Evolutionary conservation across 108 stramenopile species (phyloP).

Genomic region (Cyclotella kingstonii): DNA sequence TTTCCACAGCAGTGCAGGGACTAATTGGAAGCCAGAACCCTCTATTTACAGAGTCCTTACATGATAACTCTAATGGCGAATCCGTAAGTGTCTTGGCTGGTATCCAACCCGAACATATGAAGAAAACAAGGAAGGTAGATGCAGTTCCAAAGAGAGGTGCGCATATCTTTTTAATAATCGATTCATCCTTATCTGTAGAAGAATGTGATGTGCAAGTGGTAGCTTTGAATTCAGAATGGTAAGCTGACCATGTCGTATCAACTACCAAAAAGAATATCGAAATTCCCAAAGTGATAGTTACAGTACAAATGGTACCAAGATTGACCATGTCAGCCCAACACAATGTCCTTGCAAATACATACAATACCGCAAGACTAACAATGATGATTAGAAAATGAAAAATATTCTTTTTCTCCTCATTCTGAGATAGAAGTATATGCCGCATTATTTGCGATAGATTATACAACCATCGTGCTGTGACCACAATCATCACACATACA

Average conservation of each 20-base stretch:
- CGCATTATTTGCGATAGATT: constrained; percentile 27
- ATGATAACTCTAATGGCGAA: constrained; percentile 6
- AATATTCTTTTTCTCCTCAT: constrained; percentile 24
- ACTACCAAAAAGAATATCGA: constrained; percentile 32
- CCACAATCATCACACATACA: constrained; percentile 15
- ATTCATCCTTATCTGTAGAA: constrained; percentile 8
- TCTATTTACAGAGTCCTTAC: constrained; percentile 25
- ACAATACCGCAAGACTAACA: constrained; percentile 3
- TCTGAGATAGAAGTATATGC: constrained; percentile 34
- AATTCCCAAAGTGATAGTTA: constrained; percentile 29
- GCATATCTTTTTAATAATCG: constrained; percentile 23
- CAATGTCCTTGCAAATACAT: constrained; percentile 13
- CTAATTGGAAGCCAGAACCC: constrained; percentile 45
- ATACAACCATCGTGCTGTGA: constrained; percentile 16
- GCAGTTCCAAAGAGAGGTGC: constrained; percentile 41
- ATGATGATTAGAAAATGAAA: not conserved
- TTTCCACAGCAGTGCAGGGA: constrained; percentile 12
- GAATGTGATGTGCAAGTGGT: not conserved
- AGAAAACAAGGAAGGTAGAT: constrained; percentile 18
- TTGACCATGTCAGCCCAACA: constrained; percentile 10
- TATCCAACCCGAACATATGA: constrained; percentile 10
- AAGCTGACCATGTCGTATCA: constrained; percentile 39
- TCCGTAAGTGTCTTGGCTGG: not conserved
- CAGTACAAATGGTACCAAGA: constrained; percentile 18
- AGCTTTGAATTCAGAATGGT: constrained; percentile 8